Base-by-base conservation (phyloP, 805 yeast species). In the Yamadazyma tumulicola region DNA sequence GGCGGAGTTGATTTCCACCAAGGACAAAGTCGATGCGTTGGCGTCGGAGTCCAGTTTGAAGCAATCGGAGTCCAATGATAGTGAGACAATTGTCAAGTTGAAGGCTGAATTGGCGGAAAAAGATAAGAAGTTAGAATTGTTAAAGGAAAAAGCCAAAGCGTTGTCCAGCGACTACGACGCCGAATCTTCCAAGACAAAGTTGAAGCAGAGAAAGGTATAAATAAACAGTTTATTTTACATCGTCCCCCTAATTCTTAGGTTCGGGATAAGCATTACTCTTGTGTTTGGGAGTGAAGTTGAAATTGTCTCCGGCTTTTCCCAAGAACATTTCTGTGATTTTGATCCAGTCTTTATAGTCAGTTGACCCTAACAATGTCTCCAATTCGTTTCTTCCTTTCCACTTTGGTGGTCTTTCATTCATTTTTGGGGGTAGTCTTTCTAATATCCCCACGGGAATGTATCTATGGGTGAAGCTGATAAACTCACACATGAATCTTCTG, bases 351-450 rank as follows among this genome's bases (percentile, higher is more conserved):
- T 72, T 75, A 61, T 81, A 86, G 61, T 91, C 94, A 4, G 78
- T 66, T 29, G 93, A 80, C 1, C 89, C 97, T 46, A 93, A 67
- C 50, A 87, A 67, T 0, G 96, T 88, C 61, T 93, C 99, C 51
- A 91, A 60, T 40, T 91, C 97, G 55, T 85, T 79, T 64, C 99
- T 77, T 6, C 97, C 98, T 48, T 62, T 75, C 95, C 96, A 93
- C 41, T 77, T 71, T 21, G 94, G 95, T 18, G 98, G 96, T 56
- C 98, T 78, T 60, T 93, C 93, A 55, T 93, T 94, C 48, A 93
- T 63, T 51, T 80, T 80, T 11, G 95, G 87, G 23, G 97, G 97
- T 46, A 83, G 68, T 53, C 81, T 74, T 57, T 89, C 97, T 47
- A 93, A 72, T 29, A 93, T 80, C 1, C 97, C 98, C 45, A 87